Percentiles rank a stretch among this genome's conserved stretches.
phyloP scores from a whole-genome alignment of 768 basidiomycete species.

The Pleurotus ostreatus region DNA sequence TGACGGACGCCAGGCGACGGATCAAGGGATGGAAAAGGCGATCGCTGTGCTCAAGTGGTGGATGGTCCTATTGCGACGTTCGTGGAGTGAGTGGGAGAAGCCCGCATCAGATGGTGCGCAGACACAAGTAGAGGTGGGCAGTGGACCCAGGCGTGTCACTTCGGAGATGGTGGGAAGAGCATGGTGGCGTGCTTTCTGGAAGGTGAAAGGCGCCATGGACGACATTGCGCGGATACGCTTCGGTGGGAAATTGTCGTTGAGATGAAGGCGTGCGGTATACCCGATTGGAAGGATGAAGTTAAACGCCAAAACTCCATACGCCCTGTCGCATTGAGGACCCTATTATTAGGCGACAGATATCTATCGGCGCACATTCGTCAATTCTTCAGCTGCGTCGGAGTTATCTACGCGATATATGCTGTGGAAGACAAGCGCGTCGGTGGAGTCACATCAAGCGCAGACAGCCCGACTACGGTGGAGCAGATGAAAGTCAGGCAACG shows the following conservation, averaged over 20 bases:
- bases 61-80: constrained; percentile 61
- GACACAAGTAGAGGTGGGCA: constrained; percentile 17
- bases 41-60: constrained; percentile 79
- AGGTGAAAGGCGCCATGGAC: constrained; percentile 66
- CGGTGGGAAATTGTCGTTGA: constrained; percentile 66
- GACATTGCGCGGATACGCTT: constrained; percentile 61
- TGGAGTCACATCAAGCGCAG: too few relatives aligned
- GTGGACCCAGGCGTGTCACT: not conserved
- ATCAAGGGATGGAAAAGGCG: constrained; percentile 64
- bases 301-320: too few relatives aligned
- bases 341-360: too few relatives aligned
- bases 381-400: too few relatives aligned
- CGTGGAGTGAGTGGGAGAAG: constrained; percentile 58
- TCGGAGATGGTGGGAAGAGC: constrained; percentile 50
- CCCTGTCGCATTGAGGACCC: too few relatives aligned
- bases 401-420: too few relatives aligned
- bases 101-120: constrained; percentile 29
- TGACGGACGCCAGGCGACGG: constrained; percentile 48
- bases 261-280: constrained; percentile 25
- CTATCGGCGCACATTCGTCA: too few relatives aligned
- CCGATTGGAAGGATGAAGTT: too few relatives aligned
- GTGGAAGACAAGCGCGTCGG: too few relatives aligned
- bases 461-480: too few relatives aligned
- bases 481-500: too few relatives aligned
- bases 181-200: constrained; percentile 82